Percentiles rank a stretch among this genome's conserved stretches.
Evolutionary conservation across 2,329 filamentous ascomycete species (phyloP).

Genomic region (Seiridium unicorne): DNA sequence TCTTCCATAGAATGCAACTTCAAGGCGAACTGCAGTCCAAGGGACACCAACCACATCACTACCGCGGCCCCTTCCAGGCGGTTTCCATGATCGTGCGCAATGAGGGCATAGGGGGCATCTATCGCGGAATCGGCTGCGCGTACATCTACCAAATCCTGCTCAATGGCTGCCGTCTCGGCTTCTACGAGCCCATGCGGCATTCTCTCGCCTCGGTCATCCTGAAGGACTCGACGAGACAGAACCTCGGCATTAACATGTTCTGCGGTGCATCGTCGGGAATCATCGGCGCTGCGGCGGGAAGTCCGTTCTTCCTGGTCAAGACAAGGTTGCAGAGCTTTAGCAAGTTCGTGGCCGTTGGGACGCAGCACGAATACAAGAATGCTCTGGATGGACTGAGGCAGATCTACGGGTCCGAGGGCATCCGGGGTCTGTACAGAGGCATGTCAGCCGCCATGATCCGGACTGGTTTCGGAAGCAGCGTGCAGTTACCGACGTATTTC

Average conservation of each 20-base stretch:
- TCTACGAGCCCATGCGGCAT: constrained; percentile 92
- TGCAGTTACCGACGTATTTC: constrained; percentile 97
- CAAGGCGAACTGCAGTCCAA: constrained; percentile 93
- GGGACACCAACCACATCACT: constrained; percentile 80
- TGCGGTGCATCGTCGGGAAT: constrained; percentile 87
- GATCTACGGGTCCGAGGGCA: constrained; percentile 76
- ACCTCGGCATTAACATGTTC: constrained; percentile 88
- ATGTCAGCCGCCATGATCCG: constrained; percentile 92
- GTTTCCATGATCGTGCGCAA: constrained; percentile 87
- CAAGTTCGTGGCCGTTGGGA: constrained; percentile 88
- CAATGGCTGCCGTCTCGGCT: constrained; percentile 93
- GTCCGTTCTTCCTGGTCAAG: constrained; percentile 97
- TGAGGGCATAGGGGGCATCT: constrained; percentile 81
- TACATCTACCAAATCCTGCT: constrained; percentile 96
- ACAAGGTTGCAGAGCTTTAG: constrained; percentile 93
- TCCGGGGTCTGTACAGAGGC: constrained; percentile 82
- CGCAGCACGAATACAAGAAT: constrained; percentile 91
- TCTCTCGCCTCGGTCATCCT: constrained; percentile 68
- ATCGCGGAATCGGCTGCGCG: constrained; percentile 86
- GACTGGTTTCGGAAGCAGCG: constrained; percentile 92
- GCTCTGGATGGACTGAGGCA: constrained; percentile 78
- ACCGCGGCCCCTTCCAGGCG: constrained; percentile 88
- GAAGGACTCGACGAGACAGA: constrained; percentile 73
- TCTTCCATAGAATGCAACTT: constrained; percentile 71
- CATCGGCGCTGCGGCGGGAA: constrained; percentile 87